phyloP scores from a whole-genome alignment of 257 asterid genomes.

The Ehretia macrophylla region DNA sequence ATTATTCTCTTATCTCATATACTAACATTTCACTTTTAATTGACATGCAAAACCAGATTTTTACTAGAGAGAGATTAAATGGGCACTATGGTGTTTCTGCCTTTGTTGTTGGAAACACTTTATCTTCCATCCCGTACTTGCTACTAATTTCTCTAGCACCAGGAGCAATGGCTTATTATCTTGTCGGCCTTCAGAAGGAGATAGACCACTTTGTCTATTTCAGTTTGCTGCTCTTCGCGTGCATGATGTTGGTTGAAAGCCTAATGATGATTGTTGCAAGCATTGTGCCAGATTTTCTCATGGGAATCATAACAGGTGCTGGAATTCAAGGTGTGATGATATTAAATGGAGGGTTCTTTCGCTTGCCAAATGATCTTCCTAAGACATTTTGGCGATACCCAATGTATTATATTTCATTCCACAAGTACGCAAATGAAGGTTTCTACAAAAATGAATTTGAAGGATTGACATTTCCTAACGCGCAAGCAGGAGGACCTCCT shows the following conservation, averaged over 20 bases:
- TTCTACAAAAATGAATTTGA: slow-evolving; percentile 32
- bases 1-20: not conserved
- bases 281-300: slow-evolving; percentile 29
- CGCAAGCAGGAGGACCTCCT: slow-evolving; percentile 21
- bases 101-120: slow-evolving; percentile 49
- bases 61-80: slow-evolving; percentile 50
- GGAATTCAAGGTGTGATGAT: slow-evolving; percentile 34
- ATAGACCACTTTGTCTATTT: slow-evolving; percentile 42
- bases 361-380: slow-evolving; percentile 23
- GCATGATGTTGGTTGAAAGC: slow-evolving; percentile 59
- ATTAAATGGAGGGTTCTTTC: slow-evolving; percentile 32
- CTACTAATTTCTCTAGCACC: slow-evolving; percentile 36
- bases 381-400: slow-evolving; percentile 28
- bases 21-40: not conserved
- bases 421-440: slow-evolving; percentile 31
- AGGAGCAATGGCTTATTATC: slow-evolving; percentile 49
- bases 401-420: slow-evolving; percentile 25
- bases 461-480: slow-evolving; percentile 13
- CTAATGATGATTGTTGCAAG: slow-evolving; percentile 49
- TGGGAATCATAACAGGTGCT: slow-evolving; percentile 30
- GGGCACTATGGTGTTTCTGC: slow-evolving; percentile 50
- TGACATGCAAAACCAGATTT: slow-evolving; percentile 31
- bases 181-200: slow-evolving; percentile 45
- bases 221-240: slow-evolving; percentile 26
- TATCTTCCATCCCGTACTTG: slow-evolving; percentile 53